Evolutionary conservation across 1,284 basidiomycete genomes (phyloP).

Genomic region (Cryptococcus deneoformans): DNA sequence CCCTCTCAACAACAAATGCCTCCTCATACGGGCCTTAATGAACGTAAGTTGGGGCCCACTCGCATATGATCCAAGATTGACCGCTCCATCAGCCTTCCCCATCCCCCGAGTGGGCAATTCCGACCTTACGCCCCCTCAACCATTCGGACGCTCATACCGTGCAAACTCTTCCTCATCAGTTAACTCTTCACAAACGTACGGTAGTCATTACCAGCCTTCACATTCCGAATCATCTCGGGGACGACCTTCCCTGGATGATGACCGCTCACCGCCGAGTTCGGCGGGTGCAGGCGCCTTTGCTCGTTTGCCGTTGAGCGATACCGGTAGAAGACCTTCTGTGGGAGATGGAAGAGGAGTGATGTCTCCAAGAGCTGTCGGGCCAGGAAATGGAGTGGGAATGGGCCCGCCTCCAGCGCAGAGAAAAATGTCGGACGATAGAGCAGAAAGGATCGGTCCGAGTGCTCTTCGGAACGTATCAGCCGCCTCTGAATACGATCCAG

Average conservation of each 20-base stretch:
- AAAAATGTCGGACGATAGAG: conserved; percentile 16
- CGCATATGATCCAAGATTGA: neutral
- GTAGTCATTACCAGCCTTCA: conserved; percentile 8
- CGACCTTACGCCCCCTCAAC: conserved; percentile 12
- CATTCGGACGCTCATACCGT: conserved; percentile 16
- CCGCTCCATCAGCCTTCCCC: conserved; percentile 3
- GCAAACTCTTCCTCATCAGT: conserved; percentile 14
- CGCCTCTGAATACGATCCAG: conserved; percentile 17
- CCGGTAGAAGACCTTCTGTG: conserved; percentile 10
- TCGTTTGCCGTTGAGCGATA: conserved; percentile 27
- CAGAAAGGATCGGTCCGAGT: conserved; percentile 14
- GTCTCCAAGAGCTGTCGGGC: conserved; percentile 10
- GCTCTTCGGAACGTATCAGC: conserved; percentile 15
- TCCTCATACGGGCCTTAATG: conserved; percentile 1
- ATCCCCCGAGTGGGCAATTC: neutral
- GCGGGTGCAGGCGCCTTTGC: conserved; percentile 8
- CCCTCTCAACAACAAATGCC: neutral
- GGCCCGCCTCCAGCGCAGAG: conserved; percentile 10
- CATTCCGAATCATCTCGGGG: conserved; percentile 5
- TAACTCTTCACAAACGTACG: conserved; percentile 6
- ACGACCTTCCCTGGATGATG: conserved; percentile 24
- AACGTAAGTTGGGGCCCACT: neutral
- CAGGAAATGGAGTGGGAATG: conserved; percentile 3
- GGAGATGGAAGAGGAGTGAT: conserved; percentile 1
- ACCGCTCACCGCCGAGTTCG: conserved; percentile 12